A percentile compares a stretch with the other conserved stretches of the same genome.
Conservation (phyloP, 1,284 basidiomycete genomes). For the Pisolithus thermaeus region DNA sequence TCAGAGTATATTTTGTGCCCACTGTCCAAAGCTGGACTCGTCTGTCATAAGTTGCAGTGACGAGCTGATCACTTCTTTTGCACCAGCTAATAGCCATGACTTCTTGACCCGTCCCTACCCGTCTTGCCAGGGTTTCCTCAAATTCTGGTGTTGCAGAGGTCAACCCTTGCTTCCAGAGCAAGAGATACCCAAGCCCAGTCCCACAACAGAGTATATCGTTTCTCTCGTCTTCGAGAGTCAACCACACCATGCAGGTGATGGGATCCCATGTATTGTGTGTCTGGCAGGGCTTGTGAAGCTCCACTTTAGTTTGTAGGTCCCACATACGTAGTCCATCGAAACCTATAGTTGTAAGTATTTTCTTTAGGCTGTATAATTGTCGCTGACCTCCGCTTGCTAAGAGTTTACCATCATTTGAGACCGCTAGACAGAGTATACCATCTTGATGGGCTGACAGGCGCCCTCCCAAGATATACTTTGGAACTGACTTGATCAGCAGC, state of each 20-base stretch:
- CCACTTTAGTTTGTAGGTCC: too few relatives aligned
- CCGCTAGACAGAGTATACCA: neutral
- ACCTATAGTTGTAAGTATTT: neutral
- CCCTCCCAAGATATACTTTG: neutral
- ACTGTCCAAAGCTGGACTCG: conserved; percentile 7
- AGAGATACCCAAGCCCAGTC: conserved; percentile 3
- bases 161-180: conserved; percentile 1
- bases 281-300: too few relatives aligned
- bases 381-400: conserved; percentile 1
- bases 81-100: conserved; percentile 2
- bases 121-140: neutral
- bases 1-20: neutral
- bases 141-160: conserved; percentile 1
- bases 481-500: neutral
- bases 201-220: conserved; percentile 1
- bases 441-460: neutral
- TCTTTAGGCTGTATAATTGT: neutral
- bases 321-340: conserved; percentile 4
- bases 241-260: conserved; percentile 1
- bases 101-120: conserved; percentile 5
- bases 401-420: neutral
- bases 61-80: neutral
- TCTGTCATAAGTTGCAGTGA: conserved; percentile 2
- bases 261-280: too few relatives aligned
- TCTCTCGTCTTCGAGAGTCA: neutral